Conservation (phyloP, 768 basidiomycete genomes). For the Holtermanniella nyarrowii region DNA sequence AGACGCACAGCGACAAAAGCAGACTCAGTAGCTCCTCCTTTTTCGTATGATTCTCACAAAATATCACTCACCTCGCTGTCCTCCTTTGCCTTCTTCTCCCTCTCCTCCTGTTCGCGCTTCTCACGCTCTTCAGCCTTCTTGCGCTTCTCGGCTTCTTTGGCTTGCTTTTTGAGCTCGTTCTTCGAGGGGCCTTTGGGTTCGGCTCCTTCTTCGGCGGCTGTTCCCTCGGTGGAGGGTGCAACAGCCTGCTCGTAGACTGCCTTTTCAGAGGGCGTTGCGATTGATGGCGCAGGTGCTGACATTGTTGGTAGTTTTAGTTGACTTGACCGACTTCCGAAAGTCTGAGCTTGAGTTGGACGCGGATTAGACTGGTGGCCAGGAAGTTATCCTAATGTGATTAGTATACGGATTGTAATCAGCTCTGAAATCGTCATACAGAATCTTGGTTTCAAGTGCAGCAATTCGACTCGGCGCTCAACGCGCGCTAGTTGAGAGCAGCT, state of each 20-base stretch:
- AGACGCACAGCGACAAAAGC: neutral
- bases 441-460: too few relatives aligned
- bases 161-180: slow-evolving; percentile 79
- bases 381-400: neutral
- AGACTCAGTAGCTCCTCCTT: too few relatives aligned
- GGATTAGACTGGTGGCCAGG: too few relatives aligned
- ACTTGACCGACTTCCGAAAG: too few relatives aligned
- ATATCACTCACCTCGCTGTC: slow-evolving; percentile 51
- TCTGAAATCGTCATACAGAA: neutral
- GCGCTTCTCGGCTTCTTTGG: slow-evolving; percentile 82
- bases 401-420: neutral
- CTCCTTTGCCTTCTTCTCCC: slow-evolving; percentile 54
- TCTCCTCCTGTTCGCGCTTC: slow-evolving; percentile 65
- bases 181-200: slow-evolving; percentile 53
- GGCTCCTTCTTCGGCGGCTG: slow-evolving; percentile 26
- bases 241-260: slow-evolving; percentile 1
- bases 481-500: too few relatives aligned
- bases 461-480: too few relatives aligned
- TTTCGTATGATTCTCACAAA: too few relatives aligned
- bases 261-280: neutral
- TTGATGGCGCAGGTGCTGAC: slow-evolving; percentile 7
- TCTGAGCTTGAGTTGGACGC: neutral
- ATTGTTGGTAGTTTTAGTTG: slow-evolving; percentile 3
- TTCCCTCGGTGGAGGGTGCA: neutral
- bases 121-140: slow-evolving; percentile 78